Evolutionary conservation across 2,329 filamentous ascomycete species (phyloP), one percentile per base, ranked within the genome.

Genomic region (Fusarium musae): DNA sequence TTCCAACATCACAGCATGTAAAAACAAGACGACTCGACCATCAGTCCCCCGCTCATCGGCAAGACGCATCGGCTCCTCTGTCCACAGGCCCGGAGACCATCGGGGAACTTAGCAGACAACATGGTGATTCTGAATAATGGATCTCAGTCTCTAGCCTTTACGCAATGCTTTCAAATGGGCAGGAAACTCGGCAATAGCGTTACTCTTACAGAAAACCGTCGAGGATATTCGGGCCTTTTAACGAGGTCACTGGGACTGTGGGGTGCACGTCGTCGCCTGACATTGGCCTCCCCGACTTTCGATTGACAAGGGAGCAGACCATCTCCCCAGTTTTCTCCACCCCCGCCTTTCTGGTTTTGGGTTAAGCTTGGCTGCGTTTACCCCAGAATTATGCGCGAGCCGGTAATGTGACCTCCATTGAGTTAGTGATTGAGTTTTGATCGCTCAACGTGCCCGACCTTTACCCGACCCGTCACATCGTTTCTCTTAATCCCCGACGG

Each of bases 151-250:
- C 28, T 16, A 23, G 13, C 3, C 26, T 60, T 47, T 60, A 63
- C 54, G 28, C 60, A 63, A 63, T 60, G 54, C 54, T 60, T 63
- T 39, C 7, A 30, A 54, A 65, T 44, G 43, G 23, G 34, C 39
- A 23, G 13, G 17, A 39, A 53, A 39, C 19, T 53, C 50, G 50
- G 50, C 28, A 52, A 61, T 61, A 60, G 60, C 34, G 44, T 44
- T 34, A 46, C 40, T n/a, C 0, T 26, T 32, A 23, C 2, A 36
- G 17, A 23, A 40, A 47, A 32, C 10, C 16, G 17, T 46, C 34
- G 23, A 54, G 17, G 17, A 40, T 19, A 65, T 54, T 65, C 62
- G 62, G 62, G 46, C 62, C 62, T 52, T 63, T 65, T 65, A 17
- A n/a, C 49, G 6, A 37, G 26, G 30, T 63, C 47, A 53, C 59